phyloP scores from a whole-genome alignment of 2,329 filamentous ascomycete genomes.

The Catunica adiposa region DNA sequence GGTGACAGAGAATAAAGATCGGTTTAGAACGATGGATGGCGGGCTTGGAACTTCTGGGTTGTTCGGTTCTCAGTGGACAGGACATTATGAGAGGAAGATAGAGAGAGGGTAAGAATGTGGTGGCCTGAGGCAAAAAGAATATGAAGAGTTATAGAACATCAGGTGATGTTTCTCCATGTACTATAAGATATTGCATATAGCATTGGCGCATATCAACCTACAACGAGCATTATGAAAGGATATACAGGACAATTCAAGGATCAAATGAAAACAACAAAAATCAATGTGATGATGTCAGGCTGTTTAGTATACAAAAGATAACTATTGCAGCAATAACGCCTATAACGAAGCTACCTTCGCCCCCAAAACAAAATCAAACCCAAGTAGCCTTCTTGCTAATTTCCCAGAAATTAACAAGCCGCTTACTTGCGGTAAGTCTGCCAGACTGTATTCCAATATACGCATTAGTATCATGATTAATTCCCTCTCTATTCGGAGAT shows the following conservation, averaged over 20 bases:
- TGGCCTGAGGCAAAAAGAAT: neutral
- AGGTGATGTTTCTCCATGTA: neutral
- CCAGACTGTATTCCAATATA: constrained; percentile 26
- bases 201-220: neutral
- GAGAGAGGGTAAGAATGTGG: neutral
- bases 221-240: neutral
- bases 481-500: neutral
- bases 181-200: constrained; percentile 3
- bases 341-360: neutral
- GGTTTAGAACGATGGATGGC: too few species aligned
- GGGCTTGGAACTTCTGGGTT: too few species aligned
- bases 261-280: neutral
- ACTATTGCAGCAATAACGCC: constrained; percentile 3
- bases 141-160: neutral
- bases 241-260: neutral
- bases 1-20: constrained; percentile 7
- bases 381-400: neutral
- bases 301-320: constrained; percentile 6
- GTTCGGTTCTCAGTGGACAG: constrained; percentile 11
- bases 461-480: neutral
- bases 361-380: neutral
- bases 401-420: neutral
- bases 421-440: constrained; percentile 28
- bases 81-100: neutral
- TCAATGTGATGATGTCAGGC: neutral